Evolutionary conservation across 306 rosid genomes (phyloP).

Genomic region (Vigna unguiculata): DNA sequence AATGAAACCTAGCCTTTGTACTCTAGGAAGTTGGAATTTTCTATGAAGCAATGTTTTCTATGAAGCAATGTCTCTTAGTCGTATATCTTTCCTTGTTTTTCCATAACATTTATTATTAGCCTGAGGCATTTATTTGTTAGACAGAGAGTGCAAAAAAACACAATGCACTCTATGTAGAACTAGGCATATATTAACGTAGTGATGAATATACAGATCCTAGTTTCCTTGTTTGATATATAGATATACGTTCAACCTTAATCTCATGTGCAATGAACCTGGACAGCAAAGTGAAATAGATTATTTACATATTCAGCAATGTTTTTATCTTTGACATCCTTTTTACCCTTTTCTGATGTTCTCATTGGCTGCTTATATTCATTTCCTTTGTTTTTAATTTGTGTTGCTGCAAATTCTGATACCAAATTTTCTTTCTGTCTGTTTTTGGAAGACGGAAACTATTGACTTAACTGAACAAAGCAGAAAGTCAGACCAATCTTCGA

Average conservation of each 20-base stretch:
- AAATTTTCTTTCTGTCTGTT: constrained; percentile 22
- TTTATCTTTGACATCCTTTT: background rate
- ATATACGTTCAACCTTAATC: background rate
- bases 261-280: constrained; percentile 2
- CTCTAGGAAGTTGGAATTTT: background rate
- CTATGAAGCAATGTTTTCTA: background rate
- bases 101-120: background rate
- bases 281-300: background rate
- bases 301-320: background rate
- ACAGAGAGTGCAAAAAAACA: background rate
- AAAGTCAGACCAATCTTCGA: constrained; percentile 48
- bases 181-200: background rate
- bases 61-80: background rate
- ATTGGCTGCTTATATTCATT: background rate
- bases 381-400: constrained; percentile 12
- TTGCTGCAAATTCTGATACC: constrained; percentile 20
- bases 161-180: background rate
- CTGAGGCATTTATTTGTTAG: background rate
- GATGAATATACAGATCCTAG: background rate
- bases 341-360: background rate
- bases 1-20: background rate
- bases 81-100: background rate
- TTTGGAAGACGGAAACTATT: constrained; percentile 82
- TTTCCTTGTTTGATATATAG: background rate
- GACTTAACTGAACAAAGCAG: constrained; percentile 68